Conservation (phyloP, 2,329 filamentous ascomycete species). For the Colletotrichum cuscutae region DNA sequence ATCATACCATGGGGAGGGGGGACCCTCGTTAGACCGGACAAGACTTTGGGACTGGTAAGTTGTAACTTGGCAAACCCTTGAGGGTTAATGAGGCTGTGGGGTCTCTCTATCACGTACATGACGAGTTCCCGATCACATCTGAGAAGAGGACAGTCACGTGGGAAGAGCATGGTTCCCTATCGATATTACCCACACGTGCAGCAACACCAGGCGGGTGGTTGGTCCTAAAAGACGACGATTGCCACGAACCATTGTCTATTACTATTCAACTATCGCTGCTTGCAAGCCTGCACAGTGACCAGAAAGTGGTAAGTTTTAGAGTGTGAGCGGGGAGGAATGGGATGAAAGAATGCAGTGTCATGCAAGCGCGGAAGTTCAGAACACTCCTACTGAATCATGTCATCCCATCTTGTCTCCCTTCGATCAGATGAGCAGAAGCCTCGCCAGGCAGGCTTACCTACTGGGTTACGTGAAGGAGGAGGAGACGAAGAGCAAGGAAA, state of each 20-base stretch:
- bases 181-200: conserved; percentile 25
- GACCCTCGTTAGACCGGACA: background rate
- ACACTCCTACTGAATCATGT: conserved; percentile 8
- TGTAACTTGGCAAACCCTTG: background rate
- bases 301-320: no score
- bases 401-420: background rate
- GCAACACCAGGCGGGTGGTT: conserved; percentile 18
- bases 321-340: background rate
- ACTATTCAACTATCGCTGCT: background rate
- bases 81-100: background rate
- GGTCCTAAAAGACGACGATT: background rate
- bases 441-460: background rate
- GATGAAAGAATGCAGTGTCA: conserved; percentile 16
- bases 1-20: no score
- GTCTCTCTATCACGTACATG: background rate
- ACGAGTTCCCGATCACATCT: conserved; percentile 13
- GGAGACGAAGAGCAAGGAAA: background rate
- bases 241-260: background rate
- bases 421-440: background rate
- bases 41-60: background rate
- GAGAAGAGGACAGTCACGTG: background rate
- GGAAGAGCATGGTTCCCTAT: background rate
- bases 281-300: no score
- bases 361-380: conserved; percentile 11
- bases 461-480: background rate